These are phyloP conservation scores for Puccinia hordei DNA, from an alignment of 1,284 basidiomycete genomes.

Conservation along the genomic window DNA sequence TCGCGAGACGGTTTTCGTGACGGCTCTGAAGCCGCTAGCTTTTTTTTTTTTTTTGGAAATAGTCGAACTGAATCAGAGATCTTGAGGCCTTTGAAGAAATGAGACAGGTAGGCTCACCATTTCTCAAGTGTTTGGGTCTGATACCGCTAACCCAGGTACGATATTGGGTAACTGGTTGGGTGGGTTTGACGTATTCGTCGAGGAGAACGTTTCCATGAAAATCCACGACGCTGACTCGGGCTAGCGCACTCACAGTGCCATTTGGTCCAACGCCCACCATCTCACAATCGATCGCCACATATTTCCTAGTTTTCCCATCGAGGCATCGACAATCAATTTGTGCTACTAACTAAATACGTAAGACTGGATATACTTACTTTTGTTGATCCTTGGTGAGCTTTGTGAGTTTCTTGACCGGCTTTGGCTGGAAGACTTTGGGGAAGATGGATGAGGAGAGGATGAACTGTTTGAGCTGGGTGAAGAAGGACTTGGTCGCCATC, in stretches of 20 bases:
- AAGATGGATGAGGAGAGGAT: not conserved
- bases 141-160: constrained; percentile 89
- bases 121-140: constrained; percentile 71
- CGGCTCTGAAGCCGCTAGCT: constrained; percentile 77
- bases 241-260: constrained; percentile 78
- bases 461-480: constrained; percentile 7
- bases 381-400: not conserved
- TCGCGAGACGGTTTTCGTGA: constrained; percentile 78
- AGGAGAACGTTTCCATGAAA: constrained; percentile 78
- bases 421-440: not conserved
- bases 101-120: constrained; percentile 62
- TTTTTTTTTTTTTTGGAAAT: not conserved
- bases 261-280: constrained; percentile 92
- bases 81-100: not conserved
- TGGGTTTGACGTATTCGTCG: constrained; percentile 83
- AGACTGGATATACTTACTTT: not conserved
- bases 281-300: constrained; percentile 87
- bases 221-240: constrained; percentile 88
- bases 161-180: constrained; percentile 89
- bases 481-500: not conserved
- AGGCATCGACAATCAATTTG: not conserved
- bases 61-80: not conserved
- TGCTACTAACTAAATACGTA: not conserved
- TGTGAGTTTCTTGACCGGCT: not conserved
- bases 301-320: constrained; percentile 65